Conservation (phyloP, 768 basidiomycete genomes). For the Podaxis rugospora region DNA sequence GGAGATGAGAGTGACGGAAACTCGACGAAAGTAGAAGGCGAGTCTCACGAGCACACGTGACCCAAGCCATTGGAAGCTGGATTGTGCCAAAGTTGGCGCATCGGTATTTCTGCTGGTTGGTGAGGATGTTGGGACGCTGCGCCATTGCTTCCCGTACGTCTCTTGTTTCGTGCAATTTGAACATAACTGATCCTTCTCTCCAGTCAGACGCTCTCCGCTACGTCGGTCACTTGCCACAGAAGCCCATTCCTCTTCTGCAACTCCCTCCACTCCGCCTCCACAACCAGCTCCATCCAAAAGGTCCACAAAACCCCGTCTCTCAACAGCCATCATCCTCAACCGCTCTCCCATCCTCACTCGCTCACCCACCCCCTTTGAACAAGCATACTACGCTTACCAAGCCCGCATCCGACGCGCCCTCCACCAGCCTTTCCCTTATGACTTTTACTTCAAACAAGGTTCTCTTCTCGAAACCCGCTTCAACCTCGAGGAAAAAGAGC, state of each 20-base stretch:
- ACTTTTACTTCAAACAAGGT: constrained; percentile 94
- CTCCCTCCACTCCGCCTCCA: constrained; percentile 17
- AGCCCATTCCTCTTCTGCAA: constrained; percentile 18
- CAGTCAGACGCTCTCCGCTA: constrained; percentile 14
- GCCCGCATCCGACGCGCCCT: constrained; percentile 78
- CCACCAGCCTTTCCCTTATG: constrained; percentile 81
- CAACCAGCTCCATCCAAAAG: constrained; percentile 22
- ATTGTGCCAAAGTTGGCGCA: constrained; percentile 1
- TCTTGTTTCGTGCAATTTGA: not conserved
- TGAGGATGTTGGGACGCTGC: not conserved
- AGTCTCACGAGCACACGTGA: not conserved
- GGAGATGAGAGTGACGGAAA: not conserved
- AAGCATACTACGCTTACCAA: constrained; percentile 81
- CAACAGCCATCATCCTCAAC: constrained; percentile 70
- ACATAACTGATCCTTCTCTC: not conserved
- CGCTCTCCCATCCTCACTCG: constrained; percentile 74
- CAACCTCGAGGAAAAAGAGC: constrained; percentile 65
- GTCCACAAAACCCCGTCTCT: constrained; percentile 34
- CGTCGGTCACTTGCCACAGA: constrained; percentile 43
- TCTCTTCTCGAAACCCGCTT: constrained; percentile 82
- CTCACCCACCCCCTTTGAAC: constrained; percentile 68
- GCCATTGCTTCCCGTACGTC: not conserved
- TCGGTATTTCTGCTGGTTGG: not conserved
- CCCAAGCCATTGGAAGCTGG: not conserved
- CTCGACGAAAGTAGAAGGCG: constrained; percentile 1